phyloP scores from a whole-genome alignment of 1,139 yeast species.

The Sugiyamaella pinicola region DNA sequence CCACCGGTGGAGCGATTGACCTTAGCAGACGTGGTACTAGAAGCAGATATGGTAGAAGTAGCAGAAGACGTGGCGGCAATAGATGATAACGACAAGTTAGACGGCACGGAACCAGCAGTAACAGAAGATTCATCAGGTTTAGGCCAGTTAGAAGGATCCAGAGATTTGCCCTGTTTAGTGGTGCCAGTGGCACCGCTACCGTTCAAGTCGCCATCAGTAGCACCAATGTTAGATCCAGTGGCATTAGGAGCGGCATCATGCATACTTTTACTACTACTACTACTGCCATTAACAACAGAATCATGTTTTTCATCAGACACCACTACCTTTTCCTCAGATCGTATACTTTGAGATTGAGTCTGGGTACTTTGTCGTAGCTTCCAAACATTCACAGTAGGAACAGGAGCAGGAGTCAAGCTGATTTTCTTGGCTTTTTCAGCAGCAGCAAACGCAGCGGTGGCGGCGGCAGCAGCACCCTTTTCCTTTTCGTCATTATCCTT shows the following conservation, averaged over 20 bases:
- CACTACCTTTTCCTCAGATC: background rate
- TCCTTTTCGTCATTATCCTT: constrained; percentile 4
- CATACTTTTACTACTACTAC: constrained; percentile 17
- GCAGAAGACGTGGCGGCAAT: constrained; percentile 2
- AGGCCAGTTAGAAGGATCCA: constrained; percentile 61
- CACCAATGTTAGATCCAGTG: background rate
- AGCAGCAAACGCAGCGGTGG: constrained; percentile 18
- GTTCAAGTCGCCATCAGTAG: constrained; percentile 1
- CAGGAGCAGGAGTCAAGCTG: constrained; percentile 48
- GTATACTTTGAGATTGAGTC: constrained; percentile 10
- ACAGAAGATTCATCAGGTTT: constrained; percentile 48
- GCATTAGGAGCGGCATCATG: constrained; percentile 19
- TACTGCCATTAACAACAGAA: constrained; percentile 22
- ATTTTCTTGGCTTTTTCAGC: constrained; percentile 28
- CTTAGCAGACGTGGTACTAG: constrained; percentile 40
- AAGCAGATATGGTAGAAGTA: constrained; percentile 38
- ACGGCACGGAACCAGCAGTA: constrained; percentile 42
- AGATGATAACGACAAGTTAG: background rate
- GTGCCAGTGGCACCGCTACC: constrained; percentile 25
- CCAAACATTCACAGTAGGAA: constrained; percentile 48
- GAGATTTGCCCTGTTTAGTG: constrained; percentile 24
- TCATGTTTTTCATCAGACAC: constrained; percentile 20
- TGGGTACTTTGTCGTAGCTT: constrained; percentile 30
- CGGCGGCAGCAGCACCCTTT: constrained; percentile 29
- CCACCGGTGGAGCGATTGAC: constrained; percentile 51